Evolutionary conservation across 1,139 yeast genomes (phyloP).

Genomic region (Geotrichum europaeum): DNA sequence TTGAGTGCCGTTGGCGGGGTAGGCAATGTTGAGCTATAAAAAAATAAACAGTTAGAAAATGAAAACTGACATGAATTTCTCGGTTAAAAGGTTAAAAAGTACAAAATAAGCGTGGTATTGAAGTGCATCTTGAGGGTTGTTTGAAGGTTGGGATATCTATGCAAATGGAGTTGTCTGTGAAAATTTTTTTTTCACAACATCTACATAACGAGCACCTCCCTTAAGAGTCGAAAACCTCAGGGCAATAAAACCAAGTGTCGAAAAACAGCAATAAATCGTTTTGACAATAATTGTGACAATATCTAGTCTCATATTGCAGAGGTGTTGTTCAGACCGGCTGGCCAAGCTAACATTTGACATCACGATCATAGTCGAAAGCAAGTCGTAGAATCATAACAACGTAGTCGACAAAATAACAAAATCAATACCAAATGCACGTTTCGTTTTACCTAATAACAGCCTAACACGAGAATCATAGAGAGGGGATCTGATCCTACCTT

Average conservation of each 20-base stretch:
- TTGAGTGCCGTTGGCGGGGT: constrained; percentile 99
- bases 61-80: neutral
- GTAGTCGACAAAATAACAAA: neutral
- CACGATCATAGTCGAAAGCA: neutral
- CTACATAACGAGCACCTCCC: neutral
- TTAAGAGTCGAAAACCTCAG: neutral
- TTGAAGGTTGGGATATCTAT: neutral
- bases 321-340: neutral
- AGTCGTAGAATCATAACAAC: neutral
- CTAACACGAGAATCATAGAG: constrained; percentile 24
- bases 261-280: neutral
- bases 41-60: neutral
- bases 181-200: neutral
- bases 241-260: neutral
- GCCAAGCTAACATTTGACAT: neutral
- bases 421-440: neutral
- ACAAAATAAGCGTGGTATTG: neutral
- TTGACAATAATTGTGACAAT: neutral
- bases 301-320: neutral
- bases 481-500: constrained; percentile 11
- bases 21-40: constrained; percentile 85
- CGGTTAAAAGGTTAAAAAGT: neutral
- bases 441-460: constrained; percentile 27
- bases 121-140: neutral
- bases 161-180: neutral